These are phyloP conservation scores for Hygrophoropsis aurantiaca DNA, from an alignment of 768 basidiomycete species.

Conservation along the genomic window DNA sequence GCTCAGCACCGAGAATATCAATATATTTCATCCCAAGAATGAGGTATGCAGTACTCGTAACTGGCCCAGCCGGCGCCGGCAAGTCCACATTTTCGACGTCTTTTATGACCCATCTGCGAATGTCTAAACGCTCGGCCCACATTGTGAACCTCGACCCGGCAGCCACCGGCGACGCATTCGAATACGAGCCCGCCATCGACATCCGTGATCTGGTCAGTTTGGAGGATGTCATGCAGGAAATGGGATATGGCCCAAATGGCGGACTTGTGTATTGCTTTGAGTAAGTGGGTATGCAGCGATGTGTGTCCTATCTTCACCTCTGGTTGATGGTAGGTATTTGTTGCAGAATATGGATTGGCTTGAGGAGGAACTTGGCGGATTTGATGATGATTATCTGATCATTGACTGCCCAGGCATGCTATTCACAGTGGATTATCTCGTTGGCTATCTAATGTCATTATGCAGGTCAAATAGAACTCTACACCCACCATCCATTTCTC, in stretches of 20 bases:
- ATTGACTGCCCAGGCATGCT: constrained; percentile 84
- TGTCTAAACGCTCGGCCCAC: constrained; percentile 81
- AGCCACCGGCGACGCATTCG: constrained; percentile 81
- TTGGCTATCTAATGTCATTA: constrained; percentile 9
- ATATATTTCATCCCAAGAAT: constrained; percentile 37
- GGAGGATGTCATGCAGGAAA: constrained; percentile 94
- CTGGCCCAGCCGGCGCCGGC: constrained; percentile 97
- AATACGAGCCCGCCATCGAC: constrained; percentile 90
- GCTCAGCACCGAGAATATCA: neutral
- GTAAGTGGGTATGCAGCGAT: constrained; percentile 66
- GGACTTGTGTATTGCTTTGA: constrained; percentile 98
- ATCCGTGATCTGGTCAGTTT: constrained; percentile 90
- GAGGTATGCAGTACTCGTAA: constrained; percentile 87
- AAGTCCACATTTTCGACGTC: constrained; percentile 93
- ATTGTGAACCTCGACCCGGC: constrained; percentile 98
- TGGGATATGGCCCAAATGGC: constrained; percentile 95
- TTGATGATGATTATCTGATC: constrained; percentile 93
- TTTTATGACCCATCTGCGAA: constrained; percentile 84
- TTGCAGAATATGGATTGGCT: constrained; percentile 98
- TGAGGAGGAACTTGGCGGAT: constrained; percentile 92
- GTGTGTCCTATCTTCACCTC: neutral
- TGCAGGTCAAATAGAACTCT: constrained; percentile 94
- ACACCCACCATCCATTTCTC: constrained; percentile 97
- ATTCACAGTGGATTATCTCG: neutral
- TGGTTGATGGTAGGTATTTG: constrained; percentile 68